Evolutionary conservation across 305 asterid species (phyloP), one percentile per base, ranked within the genome.

Genomic region (Fraxinus baroniana): DNA sequence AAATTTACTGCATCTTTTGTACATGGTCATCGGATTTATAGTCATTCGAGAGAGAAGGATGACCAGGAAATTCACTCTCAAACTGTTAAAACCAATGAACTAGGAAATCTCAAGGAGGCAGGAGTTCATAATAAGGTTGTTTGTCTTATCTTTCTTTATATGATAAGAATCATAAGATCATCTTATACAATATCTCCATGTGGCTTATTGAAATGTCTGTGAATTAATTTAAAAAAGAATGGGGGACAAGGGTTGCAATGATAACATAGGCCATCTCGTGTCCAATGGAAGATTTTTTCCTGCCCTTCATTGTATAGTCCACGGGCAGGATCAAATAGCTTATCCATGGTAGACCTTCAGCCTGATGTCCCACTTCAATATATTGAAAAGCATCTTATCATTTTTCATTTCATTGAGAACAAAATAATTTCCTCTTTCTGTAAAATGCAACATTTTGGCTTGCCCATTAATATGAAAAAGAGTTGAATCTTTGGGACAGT

Each of bases 1-100:
- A 60, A 60, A 60, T 60, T 60, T 60, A 60, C 15, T 60, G 15
- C 71, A 60, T 60, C 71, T 20, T 60, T 60, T 60, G 71, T 60
- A 60, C 32, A 7, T 22, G 71, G 30, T 60, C 71, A 22, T 8
- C 32, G 5, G 71, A 60, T 60, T 60, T 20, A 20, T 60, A 60
- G 71, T 60, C 71, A 22, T 60, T 60, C 71, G 71, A 60, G 71
- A 60, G 71, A 60, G 70, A 60, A 60, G 71, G 71, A 60, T 60
- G 71, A 60, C 32, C 71, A 60, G 71, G 71, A 20, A 60, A 60
- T 62, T 62, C 32, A 7, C 71, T 62, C 71, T 8, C 32, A 20
- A 62, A 62, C 30, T 62, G 71, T 62, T 62, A 62, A 62, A 62
- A 62, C 32, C 71, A 62, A 62, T 62, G 71, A 62, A 22, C 17